Evolutionary conservation across 2,329 filamentous ascomycete genomes (phyloP).

Genomic region (Sarocladiaceae sp.): DNA sequence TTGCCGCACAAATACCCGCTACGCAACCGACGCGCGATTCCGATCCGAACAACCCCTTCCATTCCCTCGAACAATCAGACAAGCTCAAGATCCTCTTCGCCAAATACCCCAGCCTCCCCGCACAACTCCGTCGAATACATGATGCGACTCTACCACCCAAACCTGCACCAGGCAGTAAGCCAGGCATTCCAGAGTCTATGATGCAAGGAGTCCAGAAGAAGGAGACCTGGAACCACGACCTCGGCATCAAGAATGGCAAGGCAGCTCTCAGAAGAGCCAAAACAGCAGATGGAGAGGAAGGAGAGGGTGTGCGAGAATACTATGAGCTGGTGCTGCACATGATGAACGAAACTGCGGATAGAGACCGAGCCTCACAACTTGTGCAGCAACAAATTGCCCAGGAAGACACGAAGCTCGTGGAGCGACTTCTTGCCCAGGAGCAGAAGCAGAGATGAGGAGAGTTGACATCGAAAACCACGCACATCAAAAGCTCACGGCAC

Average conservation of each 20-base stretch:
- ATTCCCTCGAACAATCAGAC: conserved; percentile 44
- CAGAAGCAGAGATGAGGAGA: neutral
- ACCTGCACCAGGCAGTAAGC: conserved; percentile 15
- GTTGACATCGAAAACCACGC: too few species aligned
- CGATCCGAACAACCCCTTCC: conserved; percentile 39
- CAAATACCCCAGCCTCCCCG: conserved; percentile 46
- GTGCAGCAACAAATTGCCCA: conserved; percentile 41
- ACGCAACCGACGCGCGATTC: conserved; percentile 17
- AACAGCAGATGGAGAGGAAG: conserved; percentile 46
- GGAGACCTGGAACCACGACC: conserved; percentile 52
- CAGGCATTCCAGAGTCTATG: conserved; percentile 26
- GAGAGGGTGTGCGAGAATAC: conserved; percentile 58
- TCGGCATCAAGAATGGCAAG: conserved; percentile 53
- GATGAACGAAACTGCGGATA: conserved; percentile 27
- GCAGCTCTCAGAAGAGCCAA: conserved; percentile 48
- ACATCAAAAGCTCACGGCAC: conserved; percentile 9
- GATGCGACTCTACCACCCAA: conserved; percentile 41
- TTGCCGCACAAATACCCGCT: conserved; percentile 9
- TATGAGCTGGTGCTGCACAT: conserved; percentile 51
- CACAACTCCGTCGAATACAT: conserved; percentile 44
- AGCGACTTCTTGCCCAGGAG: conserved; percentile 43
- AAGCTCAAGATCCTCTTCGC: conserved; percentile 47
- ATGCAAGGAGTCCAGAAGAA: conserved; percentile 27
- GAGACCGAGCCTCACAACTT: conserved; percentile 28
- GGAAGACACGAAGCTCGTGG: conserved; percentile 46